Conservation (phyloP, 768 basidiomycete species). For the Pleurotus cornucopiae region DNA sequence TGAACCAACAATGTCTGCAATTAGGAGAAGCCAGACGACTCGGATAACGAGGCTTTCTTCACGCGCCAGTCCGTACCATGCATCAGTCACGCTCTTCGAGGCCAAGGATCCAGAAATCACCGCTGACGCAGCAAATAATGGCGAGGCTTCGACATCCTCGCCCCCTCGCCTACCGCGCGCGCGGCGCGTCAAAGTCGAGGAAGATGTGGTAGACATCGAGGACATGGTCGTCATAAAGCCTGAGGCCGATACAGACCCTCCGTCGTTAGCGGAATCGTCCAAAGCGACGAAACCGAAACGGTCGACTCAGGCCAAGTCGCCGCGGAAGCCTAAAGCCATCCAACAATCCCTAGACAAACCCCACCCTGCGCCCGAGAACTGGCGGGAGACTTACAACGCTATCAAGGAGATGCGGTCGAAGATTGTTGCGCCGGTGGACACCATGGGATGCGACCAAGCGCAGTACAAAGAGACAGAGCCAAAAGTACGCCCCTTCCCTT, state of each 20-base stretch:
- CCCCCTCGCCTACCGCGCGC: conserved; percentile 16
- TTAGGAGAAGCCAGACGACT: conserved; percentile 21
- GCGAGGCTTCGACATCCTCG: conserved; percentile 8
- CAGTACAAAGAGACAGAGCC: conserved; percentile 61
- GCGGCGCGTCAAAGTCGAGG: conserved; percentile 25
- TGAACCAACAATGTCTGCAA: conserved; percentile 17
- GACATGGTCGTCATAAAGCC: conserved; percentile 4
- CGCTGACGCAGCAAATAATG: conserved; percentile 1
- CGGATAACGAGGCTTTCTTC: conserved; percentile 29
- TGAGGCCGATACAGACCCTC: not conserved
- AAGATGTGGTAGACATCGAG: conserved; percentile 6
- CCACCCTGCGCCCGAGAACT: conserved; percentile 62
- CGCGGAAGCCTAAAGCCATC: conserved; percentile 55
- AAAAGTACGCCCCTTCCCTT: conserved; percentile 38
- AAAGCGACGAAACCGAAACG: conserved; percentile 18
- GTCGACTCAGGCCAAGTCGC: conserved; percentile 24
- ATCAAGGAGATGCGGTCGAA: conserved; percentile 75
- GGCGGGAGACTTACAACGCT: conserved; percentile 65
- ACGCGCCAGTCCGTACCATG: conserved; percentile 39
- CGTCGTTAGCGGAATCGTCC: not conserved
- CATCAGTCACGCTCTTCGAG: conserved; percentile 38
- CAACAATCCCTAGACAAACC: conserved; percentile 50
- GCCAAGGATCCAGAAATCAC: conserved; percentile 13
- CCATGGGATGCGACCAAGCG: conserved; percentile 82
- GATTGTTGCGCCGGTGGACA: conserved; percentile 84